Conservation (phyloP, 306 rosid species). For the Aeschynomene evenia region DNA sequence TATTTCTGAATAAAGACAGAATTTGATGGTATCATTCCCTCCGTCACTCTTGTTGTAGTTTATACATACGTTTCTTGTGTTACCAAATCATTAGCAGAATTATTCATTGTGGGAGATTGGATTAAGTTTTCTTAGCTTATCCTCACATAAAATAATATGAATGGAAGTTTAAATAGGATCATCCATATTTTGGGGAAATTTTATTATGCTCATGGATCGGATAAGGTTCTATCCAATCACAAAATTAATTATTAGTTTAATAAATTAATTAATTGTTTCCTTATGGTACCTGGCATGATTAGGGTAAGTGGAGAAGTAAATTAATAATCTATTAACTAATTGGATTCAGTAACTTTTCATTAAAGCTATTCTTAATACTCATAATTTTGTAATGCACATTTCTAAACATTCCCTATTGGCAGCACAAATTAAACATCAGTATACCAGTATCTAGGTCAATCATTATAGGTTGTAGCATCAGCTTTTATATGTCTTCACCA, state of each 20-base stretch:
- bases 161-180: background rate
- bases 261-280: slow-evolving; percentile 1
- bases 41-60: slow-evolving; percentile 31
- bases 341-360: background rate
- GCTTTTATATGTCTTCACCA: no score
- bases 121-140: slow-evolving; percentile 9
- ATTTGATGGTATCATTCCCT: slow-evolving; percentile 45
- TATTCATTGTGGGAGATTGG: background rate
- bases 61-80: slow-evolving; percentile 36
- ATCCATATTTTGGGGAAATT: slow-evolving; percentile 5
- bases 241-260: slow-evolving; percentile 4
- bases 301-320: background rate
- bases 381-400: background rate
- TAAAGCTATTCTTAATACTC: background rate
- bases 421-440: background rate
- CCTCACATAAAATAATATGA: slow-evolving; percentile 2
- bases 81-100: slow-evolving; percentile 41
- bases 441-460: background rate
- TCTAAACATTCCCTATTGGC: no score
- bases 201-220: slow-evolving; percentile 22
- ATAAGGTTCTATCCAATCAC: slow-evolving; percentile 27
- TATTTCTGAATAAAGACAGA: slow-evolving; percentile 36
- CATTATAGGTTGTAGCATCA: background rate
- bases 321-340: background rate
- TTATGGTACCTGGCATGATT: background rate